phyloP scores from a whole-genome alignment of 108 stramenopile species.

The Skeletonema marinoi region DNA sequence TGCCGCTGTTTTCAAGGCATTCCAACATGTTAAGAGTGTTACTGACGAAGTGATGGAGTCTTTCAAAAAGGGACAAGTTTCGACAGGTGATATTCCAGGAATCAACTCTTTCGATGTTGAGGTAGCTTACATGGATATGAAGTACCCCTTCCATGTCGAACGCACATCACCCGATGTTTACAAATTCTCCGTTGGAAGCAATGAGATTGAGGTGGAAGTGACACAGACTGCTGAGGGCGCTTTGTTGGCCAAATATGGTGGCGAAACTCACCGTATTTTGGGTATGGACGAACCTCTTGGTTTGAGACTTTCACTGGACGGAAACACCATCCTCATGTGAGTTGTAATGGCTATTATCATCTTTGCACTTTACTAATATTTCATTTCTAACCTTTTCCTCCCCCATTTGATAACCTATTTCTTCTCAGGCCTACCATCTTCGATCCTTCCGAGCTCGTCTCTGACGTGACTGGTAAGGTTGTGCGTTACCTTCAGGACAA shows the following conservation, averaged over 20 bases:
- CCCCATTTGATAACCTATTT: not conserved
- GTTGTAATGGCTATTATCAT: slow-evolving; percentile 19
- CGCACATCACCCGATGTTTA: slow-evolving; percentile 78
- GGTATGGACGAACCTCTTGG: slow-evolving; percentile 97
- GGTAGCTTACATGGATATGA: slow-evolving; percentile 90
- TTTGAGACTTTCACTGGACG: slow-evolving; percentile 87
- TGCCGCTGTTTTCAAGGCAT: slow-evolving; percentile 92
- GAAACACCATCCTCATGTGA: slow-evolving; percentile 85
- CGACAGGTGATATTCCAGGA: slow-evolving; percentile 73
- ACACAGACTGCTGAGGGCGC: slow-evolving; percentile 92
- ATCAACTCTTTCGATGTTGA: slow-evolving; percentile 93
- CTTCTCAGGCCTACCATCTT: slow-evolving; percentile 87
- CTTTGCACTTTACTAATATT: not conserved
- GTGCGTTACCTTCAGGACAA: slow-evolving; percentile 97
- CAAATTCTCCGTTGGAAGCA: slow-evolving; percentile 78
- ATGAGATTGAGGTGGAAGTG: slow-evolving; percentile 68
- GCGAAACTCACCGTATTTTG: slow-evolving; percentile 89
- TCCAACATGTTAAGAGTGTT: slow-evolving; percentile 79
- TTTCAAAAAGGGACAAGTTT: slow-evolving; percentile 92
- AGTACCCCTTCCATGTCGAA: slow-evolving; percentile 92
- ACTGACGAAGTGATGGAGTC: slow-evolving; percentile 74
- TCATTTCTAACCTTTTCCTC: not conserved
- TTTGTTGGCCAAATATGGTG: slow-evolving; percentile 91
- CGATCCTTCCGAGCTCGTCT: slow-evolving; percentile 95
- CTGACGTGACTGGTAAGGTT: slow-evolving; percentile 98